Conservation (phyloP, 1,284 basidiomycete genomes). For the Ganoderma meredithae region DNA sequence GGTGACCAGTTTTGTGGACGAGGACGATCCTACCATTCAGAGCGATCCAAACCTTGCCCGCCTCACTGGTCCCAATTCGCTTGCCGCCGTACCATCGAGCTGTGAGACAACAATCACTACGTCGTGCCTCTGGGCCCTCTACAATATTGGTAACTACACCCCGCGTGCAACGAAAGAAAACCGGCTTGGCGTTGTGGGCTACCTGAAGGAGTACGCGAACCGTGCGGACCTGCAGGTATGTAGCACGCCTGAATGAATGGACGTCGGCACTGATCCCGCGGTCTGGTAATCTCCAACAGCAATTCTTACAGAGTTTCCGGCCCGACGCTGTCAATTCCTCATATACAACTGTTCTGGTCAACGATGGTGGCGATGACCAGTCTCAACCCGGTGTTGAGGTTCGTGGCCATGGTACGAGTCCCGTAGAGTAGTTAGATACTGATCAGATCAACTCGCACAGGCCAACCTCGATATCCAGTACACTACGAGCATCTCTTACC, state of each 20-base stretch:
- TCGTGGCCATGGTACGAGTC: neutral
- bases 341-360: slow-evolving; percentile 61
- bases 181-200: slow-evolving; percentile 67
- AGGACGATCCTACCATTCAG: slow-evolving; percentile 43
- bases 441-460: slow-evolving; percentile 38
- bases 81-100: slow-evolving; percentile 49
- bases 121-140: slow-evolving; percentile 62
- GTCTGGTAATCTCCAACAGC: slow-evolving; percentile 41
- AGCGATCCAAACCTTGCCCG: slow-evolving; percentile 36
- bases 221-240: slow-evolving; percentile 55
- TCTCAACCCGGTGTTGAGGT: slow-evolving; percentile 64
- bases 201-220: slow-evolving; percentile 63
- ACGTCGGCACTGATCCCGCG: neutral
- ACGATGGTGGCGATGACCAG: slow-evolving; percentile 70
- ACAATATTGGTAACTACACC: slow-evolving; percentile 62
- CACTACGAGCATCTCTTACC: slow-evolving; percentile 64
- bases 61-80: slow-evolving; percentile 26
- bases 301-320: slow-evolving; percentile 60
- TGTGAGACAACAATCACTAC: slow-evolving; percentile 63
- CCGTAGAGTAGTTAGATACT: neutral
- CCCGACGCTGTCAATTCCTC: slow-evolving; percentile 58
- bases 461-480: slow-evolving; percentile 77
- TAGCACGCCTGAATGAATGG: too few species aligned
- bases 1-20: slow-evolving; percentile 50
- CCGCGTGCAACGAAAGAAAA: slow-evolving; percentile 56